Percentiles rank a stretch among this genome's conserved stretches.
phyloP scores from a whole-genome alignment of 257 asterid species.

The Lavandula angustifolia region DNA sequence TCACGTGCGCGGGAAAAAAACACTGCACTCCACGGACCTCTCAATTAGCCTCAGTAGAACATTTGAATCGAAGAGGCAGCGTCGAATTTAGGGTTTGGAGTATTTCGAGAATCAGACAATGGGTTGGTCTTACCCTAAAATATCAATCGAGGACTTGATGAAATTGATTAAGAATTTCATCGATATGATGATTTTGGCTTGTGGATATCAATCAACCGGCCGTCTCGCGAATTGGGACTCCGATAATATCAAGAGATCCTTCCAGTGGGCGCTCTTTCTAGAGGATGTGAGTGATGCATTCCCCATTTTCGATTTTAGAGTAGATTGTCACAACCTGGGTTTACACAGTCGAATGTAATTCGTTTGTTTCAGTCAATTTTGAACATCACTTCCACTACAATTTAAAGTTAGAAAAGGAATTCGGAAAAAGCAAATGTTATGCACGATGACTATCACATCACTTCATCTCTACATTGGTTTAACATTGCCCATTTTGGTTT shows the following conservation, averaged over 20 bases:
- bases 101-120: constrained; percentile 32
- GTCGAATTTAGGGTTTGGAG: not conserved
- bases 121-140: constrained; percentile 54
- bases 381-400: not conserved
- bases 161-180: constrained; percentile 51
- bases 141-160: constrained; percentile 56
- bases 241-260: constrained; percentile 48
- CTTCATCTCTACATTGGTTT: not conserved
- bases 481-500: not conserved
- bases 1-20: constrained; percentile 36
- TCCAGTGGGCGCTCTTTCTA: constrained; percentile 71
- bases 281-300: constrained; percentile 44
- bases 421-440: not conserved
- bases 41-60: not conserved
- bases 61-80: constrained; percentile 5
- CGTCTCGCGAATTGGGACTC: constrained; percentile 70
- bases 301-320: not conserved
- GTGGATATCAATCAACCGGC: constrained; percentile 80
- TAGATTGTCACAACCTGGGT: not conserved
- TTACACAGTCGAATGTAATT: too few relatives aligned
- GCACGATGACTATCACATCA: not conserved
- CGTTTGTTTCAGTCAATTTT: not conserved
- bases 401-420: constrained; percentile 1
- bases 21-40: not conserved
- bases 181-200: constrained; percentile 64